Evolutionary conservation across 192 early-diverging fungal species (phyloP).

Genomic region (Coemansia erecta): DNA sequence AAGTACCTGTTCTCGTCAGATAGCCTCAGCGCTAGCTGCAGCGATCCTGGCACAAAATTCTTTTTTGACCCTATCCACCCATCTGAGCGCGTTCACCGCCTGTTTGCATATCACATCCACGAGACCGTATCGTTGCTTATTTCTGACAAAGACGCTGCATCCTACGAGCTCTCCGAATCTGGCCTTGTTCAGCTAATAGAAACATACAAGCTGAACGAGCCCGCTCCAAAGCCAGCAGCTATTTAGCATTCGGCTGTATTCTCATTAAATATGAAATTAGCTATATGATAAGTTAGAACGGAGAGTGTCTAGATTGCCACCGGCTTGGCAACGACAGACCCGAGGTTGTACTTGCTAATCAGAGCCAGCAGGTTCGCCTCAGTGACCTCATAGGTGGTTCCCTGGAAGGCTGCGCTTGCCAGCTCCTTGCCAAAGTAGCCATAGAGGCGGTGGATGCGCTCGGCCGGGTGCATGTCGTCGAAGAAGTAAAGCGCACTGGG

Average conservation of each 20-base stretch:
- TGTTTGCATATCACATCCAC: conserved; percentile 32
- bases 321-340: conserved; percentile 6
- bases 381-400: not conserved
- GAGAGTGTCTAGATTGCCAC: not conserved
- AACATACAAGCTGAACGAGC: conserved; percentile 10
- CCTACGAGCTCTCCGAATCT: conserved; percentile 5
- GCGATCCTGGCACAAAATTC: conserved; percentile 15
- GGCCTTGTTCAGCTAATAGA: conserved; percentile 17
- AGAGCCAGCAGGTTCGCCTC: conserved; percentile 6
- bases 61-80: conserved; percentile 46
- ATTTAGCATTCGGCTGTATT: not conserved
- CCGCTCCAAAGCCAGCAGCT: not conserved
- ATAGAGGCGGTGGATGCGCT: conserved; percentile 7
- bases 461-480: conserved; percentile 9
- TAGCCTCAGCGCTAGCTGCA: conserved; percentile 3
- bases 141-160: not conserved
- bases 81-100: conserved; percentile 30
- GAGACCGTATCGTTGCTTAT: conserved; percentile 3
- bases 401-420: not conserved
- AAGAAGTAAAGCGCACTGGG: conserved; percentile 3
- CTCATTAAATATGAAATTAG: not conserved
- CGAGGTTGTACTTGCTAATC: conserved; percentile 5
- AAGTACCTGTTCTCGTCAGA: conserved; percentile 5
- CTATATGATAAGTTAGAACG: not conserved
- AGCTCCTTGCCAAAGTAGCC: conserved; percentile 4